Evolutionary conservation across 441 rosid species (phyloP).

Genomic region (Daphne laureola): DNA sequence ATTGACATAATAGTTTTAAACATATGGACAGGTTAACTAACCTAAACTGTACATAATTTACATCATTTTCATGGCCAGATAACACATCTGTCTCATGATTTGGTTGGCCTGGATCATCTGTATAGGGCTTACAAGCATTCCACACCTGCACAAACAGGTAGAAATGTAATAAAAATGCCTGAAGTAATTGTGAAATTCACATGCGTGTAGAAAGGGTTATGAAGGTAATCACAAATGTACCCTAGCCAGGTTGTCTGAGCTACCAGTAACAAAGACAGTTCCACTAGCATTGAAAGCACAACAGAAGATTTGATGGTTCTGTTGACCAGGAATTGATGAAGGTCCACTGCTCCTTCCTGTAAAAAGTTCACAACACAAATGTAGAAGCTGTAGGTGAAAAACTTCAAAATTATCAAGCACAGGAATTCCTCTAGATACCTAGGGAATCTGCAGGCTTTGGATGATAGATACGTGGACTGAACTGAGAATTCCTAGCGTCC

Average conservation of each 20-base stretch:
- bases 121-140: constrained; percentile 70
- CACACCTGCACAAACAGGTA: constrained; percentile 64
- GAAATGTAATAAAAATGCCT: constrained; percentile 4
- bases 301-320: constrained; percentile 80
- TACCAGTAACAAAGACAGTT: constrained; percentile 96
- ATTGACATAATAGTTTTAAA: constrained; percentile 1
- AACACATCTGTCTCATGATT: constrained; percentile 91
- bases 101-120: constrained; percentile 69
- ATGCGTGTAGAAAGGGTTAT: constrained; percentile 1
- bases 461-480: constrained; percentile 64
- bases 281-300: constrained; percentile 98
- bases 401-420: constrained; percentile 15
- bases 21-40: constrained; percentile 23
- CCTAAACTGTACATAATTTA: constrained; percentile 99
- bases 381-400: constrained; percentile 18
- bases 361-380: constrained; percentile 20
- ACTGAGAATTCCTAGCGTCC: constrained; percentile 83
- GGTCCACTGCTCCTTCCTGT: constrained; percentile 71
- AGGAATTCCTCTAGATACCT: constrained; percentile 40
- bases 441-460: constrained; percentile 71
- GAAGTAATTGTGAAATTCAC: background rate
- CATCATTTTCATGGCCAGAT: constrained; percentile 97
- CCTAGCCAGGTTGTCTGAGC: constrained; percentile 97
- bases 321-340: constrained; percentile 56
- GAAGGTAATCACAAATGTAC: constrained; percentile 32